A percentile compares a stretch with the other conserved stretches of the same genome.
Conservation (phyloP, 345 rosid species). For the Rhizophora apiculata region DNA sequence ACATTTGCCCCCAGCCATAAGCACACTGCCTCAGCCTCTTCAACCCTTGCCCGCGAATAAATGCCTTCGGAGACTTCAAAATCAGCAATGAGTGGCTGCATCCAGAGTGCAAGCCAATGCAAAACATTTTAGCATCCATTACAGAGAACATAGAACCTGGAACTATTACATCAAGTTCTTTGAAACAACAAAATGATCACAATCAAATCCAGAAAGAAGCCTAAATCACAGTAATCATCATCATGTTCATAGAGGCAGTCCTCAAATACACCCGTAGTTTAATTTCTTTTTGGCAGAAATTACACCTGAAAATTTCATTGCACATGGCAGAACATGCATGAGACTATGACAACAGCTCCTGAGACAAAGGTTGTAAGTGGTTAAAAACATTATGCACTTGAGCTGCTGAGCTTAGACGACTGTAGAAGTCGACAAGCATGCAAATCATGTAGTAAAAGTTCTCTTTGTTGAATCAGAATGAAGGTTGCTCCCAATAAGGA, state of each 20-base stretch:
- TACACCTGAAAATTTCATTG: too few relatives aligned
- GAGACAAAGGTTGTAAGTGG: not conserved
- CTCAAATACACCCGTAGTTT: not conserved
- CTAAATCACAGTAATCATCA: too few relatives aligned
- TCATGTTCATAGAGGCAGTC: not conserved
- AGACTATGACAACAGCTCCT: not conserved
- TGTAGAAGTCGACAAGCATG: not conserved
- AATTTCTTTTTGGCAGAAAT: too few relatives aligned
- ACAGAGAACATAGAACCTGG: not conserved
- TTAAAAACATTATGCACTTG: not conserved
- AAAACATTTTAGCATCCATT: conserved; percentile 3
- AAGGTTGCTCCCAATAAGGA: too few relatives aligned
- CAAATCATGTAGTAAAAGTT: conserved; percentile 1
- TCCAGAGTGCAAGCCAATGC: conserved; percentile 4
- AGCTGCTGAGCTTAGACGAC: not conserved
- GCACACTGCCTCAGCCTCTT: conserved; percentile 71
- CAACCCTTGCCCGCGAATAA: conserved; percentile 73
- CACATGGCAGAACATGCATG: not conserved
- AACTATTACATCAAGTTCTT: not conserved
- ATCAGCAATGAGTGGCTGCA: conserved; percentile 72
- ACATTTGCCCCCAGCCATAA: conserved; percentile 97
- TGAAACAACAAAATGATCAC: not conserved
- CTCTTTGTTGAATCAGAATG: not conserved
- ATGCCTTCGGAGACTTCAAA: conserved; percentile 97
- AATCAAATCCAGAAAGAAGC: too few relatives aligned